phyloP scores from a whole-genome alignment of 495 filamentous ascomycete genomes.

The Staphylotrichum longicolle region DNA sequence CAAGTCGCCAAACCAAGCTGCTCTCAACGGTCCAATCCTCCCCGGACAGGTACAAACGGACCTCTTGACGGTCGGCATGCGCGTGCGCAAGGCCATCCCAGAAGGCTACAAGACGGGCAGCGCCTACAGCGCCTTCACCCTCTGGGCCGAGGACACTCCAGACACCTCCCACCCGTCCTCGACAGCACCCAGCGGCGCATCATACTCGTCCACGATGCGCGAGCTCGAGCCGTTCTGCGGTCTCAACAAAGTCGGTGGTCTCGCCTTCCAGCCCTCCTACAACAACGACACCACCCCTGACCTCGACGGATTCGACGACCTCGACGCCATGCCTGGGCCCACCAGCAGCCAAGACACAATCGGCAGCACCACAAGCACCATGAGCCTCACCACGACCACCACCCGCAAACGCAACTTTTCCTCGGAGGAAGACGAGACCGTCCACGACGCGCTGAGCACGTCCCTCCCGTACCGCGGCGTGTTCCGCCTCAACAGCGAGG shows the following conservation, averaged over 20 bases:
- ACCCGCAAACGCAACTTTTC: constrained; percentile 43
- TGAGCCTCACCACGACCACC: constrained; percentile 1
- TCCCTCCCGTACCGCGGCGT: constrained; percentile 18
- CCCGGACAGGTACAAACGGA: constrained; percentile 67
- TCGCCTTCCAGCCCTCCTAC: constrained; percentile 43
- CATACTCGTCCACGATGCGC: constrained; percentile 30
- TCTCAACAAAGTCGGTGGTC: constrained; percentile 61
- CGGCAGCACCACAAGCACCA: constrained; percentile 23
- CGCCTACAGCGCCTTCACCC: constrained; percentile 44
- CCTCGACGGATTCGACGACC: constrained; percentile 9
- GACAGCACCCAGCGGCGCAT: background rate
- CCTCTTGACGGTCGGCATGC: constrained; percentile 86
- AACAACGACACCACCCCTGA: background rate
- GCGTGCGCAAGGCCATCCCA: constrained; percentile 83
- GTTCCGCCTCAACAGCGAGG: constrained; percentile 21
- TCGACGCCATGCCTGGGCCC: constrained; percentile 33
- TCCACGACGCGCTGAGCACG: background rate
- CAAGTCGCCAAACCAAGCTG: constrained; percentile 18
- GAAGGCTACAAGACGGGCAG: constrained; percentile 84
- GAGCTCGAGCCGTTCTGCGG: constrained; percentile 79
- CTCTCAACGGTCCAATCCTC: constrained; percentile 51
- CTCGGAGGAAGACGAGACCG: constrained; percentile 28
- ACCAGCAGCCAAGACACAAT: constrained; percentile 44
- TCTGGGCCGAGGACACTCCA: constrained; percentile 41
- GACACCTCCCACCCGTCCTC: constrained; percentile 1